phyloP scores from a whole-genome alignment of 441 rosid species.

The Gossypium davidsonii region DNA sequence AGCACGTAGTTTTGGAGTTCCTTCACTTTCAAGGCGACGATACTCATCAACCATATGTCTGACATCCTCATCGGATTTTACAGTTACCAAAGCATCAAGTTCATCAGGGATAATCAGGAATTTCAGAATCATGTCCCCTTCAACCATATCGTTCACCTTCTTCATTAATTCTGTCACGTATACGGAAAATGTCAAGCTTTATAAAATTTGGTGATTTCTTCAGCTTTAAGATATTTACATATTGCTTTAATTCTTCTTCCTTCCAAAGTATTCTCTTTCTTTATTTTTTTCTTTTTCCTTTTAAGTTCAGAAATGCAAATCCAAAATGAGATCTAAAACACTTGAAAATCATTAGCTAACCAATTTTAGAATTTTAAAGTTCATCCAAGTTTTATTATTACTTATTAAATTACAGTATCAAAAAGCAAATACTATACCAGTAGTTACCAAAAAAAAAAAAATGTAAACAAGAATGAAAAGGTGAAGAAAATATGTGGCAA shows the following conservation, averaged over 20 bases:
- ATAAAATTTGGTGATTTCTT: not conserved
- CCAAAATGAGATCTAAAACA: not conserved
- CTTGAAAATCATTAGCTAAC: not conserved
- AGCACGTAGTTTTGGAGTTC: conserved; percentile 47
- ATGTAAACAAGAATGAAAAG: too few relatives aligned
- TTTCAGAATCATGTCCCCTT: conserved; percentile 50
- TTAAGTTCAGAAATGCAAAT: not conserved
- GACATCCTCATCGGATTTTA: conserved; percentile 67
- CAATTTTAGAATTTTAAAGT: not conserved
- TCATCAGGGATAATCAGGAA: conserved; percentile 67
- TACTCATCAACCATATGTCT: conserved; percentile 74
- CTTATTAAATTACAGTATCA: not conserved
- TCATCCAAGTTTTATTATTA: not conserved
- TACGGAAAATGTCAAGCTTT: not conserved
- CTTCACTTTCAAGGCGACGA: conserved; percentile 42
- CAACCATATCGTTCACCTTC: conserved; percentile 48
- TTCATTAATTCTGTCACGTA: conserved; percentile 49
- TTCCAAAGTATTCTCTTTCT: not conserved
- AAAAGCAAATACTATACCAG: not conserved
- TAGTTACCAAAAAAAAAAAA: too few relatives aligned
- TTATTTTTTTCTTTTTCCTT: not conserved
- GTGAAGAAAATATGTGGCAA: not conserved
- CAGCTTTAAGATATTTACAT: not conserved
- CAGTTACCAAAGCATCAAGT: conserved; percentile 67
- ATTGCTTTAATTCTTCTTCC: not conserved